These are phyloP conservation scores for Zelopaecilomyces penicillatus DNA, from an alignment of 2,329 filamentous ascomycete species.

Conservation along the genomic window DNA sequence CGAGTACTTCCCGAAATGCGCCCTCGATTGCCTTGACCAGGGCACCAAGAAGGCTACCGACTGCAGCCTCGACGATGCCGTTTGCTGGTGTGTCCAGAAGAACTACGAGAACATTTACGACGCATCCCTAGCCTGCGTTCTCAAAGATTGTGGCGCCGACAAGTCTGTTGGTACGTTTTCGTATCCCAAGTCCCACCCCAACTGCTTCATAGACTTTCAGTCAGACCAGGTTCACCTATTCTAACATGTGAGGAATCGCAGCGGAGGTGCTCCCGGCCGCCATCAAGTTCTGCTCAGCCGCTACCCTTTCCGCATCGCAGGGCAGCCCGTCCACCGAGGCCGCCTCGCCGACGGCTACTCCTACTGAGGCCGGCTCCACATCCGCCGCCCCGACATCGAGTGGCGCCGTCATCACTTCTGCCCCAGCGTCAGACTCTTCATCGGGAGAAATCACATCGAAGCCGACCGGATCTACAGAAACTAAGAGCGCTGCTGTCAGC, in stretches of 20 bases:
- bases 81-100: conserved; percentile 17
- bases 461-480: neutral
- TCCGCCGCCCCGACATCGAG: neutral
- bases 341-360: neutral
- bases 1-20: conserved; percentile 21
- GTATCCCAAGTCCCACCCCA: neutral
- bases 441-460: no score
- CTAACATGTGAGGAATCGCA: neutral
- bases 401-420: neutral
- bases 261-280: conserved; percentile 11
- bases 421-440: no score
- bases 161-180: conserved; percentile 17
- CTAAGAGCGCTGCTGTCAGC: neutral
- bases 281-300: conserved; percentile 10
- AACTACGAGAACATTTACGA: conserved; percentile 21
- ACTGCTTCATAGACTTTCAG: neutral
- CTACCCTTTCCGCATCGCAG: conserved; percentile 6
- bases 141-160: conserved; percentile 18
- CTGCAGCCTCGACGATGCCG: conserved; percentile 17
- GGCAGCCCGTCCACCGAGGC: conserved; percentile 5
- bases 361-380: neutral
- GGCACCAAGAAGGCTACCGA: conserved; percentile 15
- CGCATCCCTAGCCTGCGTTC: conserved; percentile 18
- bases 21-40: conserved; percentile 19
- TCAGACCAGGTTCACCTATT: neutral